Percentiles rank a stretch among this genome's conserved stretches.
phyloP scores from a whole-genome alignment of 225 moss, liverwort and hornwort species.

The Sphagnum tenellum region DNA sequence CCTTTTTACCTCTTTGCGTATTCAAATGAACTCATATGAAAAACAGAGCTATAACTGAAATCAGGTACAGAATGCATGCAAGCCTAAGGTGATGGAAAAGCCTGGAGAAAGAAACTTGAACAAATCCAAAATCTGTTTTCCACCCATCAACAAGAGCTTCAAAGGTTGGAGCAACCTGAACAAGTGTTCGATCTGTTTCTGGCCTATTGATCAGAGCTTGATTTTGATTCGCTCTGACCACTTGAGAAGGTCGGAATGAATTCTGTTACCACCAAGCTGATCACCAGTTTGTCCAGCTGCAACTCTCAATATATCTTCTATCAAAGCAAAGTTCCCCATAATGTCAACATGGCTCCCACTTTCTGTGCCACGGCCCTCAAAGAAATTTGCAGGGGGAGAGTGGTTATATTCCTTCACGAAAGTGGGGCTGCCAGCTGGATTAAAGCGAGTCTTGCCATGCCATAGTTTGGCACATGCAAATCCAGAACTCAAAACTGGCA shows the following conservation, averaged over 20 bases:
- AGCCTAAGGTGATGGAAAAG: no score
- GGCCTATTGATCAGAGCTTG: conserved; percentile 22
- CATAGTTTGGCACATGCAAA: conserved; percentile 77
- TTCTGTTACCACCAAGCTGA: conserved; percentile 56
- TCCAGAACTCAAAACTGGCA: conserved; percentile 77
- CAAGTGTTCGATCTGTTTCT: no score
- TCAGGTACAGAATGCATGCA: no score
- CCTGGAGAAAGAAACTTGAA: no score
- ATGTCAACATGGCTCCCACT: conserved; percentile 90
- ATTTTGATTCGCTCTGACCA: conserved; percentile 77
- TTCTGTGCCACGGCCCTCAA: conserved; percentile 87
- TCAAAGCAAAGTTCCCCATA: conserved; percentile 91
- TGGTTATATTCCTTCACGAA: conserved; percentile 67
- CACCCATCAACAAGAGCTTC: no score
- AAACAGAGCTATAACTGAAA: no score
- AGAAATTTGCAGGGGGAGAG: conserved; percentile 62
- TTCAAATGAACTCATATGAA: no score
- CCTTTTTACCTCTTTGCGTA: no score
- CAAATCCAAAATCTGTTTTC: no score
- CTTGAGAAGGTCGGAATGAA: conserved; percentile 47
- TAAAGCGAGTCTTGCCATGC: conserved; percentile 79
- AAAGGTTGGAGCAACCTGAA: no score
- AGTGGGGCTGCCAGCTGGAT: conserved; percentile 59
- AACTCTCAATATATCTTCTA: conserved; percentile 75
- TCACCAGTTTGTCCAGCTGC: conserved; percentile 74